phyloP scores from a whole-genome alignment of 305 asterid genomes.

The Fraxinus platypoda region DNA sequence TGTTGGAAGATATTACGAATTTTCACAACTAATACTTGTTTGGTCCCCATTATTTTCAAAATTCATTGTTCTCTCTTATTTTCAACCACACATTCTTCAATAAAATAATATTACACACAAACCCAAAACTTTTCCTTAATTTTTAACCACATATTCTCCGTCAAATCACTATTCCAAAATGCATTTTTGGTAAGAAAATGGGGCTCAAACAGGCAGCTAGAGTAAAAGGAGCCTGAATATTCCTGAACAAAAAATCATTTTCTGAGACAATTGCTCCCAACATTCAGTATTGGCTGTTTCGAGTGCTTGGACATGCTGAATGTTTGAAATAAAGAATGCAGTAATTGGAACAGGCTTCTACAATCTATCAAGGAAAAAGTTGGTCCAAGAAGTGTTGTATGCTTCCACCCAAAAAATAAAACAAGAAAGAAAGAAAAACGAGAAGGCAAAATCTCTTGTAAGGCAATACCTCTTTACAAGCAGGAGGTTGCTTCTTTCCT shows the following conservation, averaged over 20 bases:
- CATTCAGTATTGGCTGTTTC: not conserved
- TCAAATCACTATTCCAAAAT: too few relatives aligned
- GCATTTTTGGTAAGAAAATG: too few relatives aligned
- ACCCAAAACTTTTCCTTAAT: too few relatives aligned
- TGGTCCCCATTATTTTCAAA: too few relatives aligned
- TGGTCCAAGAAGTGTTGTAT: not conserved
- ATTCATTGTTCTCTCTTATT: too few relatives aligned
- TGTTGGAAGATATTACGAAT: not conserved
- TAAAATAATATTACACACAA: too few relatives aligned
- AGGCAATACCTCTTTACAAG: constrained; percentile 67
- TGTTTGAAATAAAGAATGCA: not conserved
- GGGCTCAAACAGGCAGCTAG: not conserved
- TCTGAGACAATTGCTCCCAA: not conserved
- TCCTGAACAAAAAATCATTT: not conserved
- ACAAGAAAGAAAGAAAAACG: not conserved
- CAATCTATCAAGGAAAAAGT: not conserved
- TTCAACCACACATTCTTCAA: too few relatives aligned
- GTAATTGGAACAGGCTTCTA: not conserved
- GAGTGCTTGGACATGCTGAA: not conserved
- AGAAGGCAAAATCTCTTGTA: constrained; percentile 3
- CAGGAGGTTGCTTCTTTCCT: constrained; percentile 66
- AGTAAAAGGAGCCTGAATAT: not conserved
- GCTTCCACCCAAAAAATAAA: not conserved
- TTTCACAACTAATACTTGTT: not conserved
- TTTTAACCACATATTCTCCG: too few relatives aligned